A percentile compares a stretch with the other conserved stretches of the same genome.
Conservation (phyloP, 169 alveolate species). For the Plasmodium relictum region DNA sequence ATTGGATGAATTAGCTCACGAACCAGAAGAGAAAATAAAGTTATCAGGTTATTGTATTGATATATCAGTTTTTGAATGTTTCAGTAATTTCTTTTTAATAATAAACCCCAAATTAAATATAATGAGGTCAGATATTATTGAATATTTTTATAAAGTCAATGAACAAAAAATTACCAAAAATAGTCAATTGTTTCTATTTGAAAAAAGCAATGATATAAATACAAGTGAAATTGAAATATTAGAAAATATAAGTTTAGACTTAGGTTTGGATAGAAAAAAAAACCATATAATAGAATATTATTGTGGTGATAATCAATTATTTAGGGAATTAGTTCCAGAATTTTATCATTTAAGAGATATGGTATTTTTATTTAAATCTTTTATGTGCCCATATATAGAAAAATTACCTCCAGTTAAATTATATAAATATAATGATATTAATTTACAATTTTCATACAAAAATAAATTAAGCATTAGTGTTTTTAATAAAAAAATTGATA, state of each 20-base stretch:
- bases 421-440: conserved; percentile 72
- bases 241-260: conserved; percentile 73
- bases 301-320: conserved; percentile 63
- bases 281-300: conserved; percentile 71
- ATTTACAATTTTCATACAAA: conserved; percentile 53
- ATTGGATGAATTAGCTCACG: conserved; percentile 45
- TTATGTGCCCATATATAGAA: conserved; percentile 77
- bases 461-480: conserved; percentile 62
- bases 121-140: conserved; percentile 73
- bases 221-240: conserved; percentile 74
- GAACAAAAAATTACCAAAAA: conserved; percentile 71
- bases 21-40: conserved; percentile 9
- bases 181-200: conserved; percentile 67
- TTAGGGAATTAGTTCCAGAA: conserved; percentile 69
- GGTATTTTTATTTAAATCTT: conserved; percentile 70
- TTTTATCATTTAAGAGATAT: conserved; percentile 77
- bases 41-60: conserved; percentile 76
- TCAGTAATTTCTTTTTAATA: conserved; percentile 66
- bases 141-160: conserved; percentile 74
- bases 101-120: conserved; percentile 68
- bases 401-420: conserved; percentile 53
- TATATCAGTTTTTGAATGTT: conserved; percentile 73
- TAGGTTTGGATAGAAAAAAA: conserved; percentile 64
- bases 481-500: conserved; percentile 56
- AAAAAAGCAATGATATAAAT: conserved; percentile 68